Conservation (phyloP, 1,284 basidiomycete genomes). For the Chondrostereum purpureum region DNA sequence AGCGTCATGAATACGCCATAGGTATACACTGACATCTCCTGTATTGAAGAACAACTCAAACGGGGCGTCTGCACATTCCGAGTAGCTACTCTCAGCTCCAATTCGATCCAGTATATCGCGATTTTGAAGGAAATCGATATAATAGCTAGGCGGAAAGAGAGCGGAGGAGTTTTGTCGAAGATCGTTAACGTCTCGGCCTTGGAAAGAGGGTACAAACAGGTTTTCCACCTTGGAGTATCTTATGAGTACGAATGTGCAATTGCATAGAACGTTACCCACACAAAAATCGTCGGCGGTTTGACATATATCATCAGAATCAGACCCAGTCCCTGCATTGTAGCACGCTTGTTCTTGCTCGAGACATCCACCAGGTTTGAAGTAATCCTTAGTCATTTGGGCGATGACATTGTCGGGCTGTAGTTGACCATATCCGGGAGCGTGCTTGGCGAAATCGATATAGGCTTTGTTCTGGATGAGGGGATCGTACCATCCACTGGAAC, state of each 20-base stretch:
- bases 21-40: slow-evolving; percentile 28
- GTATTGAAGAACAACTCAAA: slow-evolving; percentile 32
- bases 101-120: slow-evolving; percentile 34
- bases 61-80: slow-evolving; percentile 39
- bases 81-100: slow-evolving; percentile 43
- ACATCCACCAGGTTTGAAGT: slow-evolving; percentile 43
- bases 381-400: slow-evolving; percentile 39
- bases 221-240: slow-evolving; percentile 33
- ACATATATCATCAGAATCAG: slow-evolving; percentile 43
- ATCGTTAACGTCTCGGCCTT: slow-evolving; percentile 47
- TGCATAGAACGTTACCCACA: slow-evolving; percentile 27
- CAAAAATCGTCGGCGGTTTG: slow-evolving; percentile 47
- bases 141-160: slow-evolving; percentile 52
- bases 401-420: slow-evolving; percentile 44
- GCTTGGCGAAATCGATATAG: slow-evolving; percentile 51
- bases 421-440: slow-evolving; percentile 61
- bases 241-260: background rate
- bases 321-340: slow-evolving; percentile 41
- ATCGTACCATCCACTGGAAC: slow-evolving; percentile 56
- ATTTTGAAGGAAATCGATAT: slow-evolving; percentile 37
- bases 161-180: slow-evolving; percentile 49
- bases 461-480: slow-evolving; percentile 57
- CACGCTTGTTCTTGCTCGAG: slow-evolving; percentile 46
- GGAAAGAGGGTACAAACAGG: slow-evolving; percentile 43
- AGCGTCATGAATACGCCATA: background rate